Conservation (phyloP, 2,329 filamentous ascomycete species). For the Raffaelea ambrosiae region DNA sequence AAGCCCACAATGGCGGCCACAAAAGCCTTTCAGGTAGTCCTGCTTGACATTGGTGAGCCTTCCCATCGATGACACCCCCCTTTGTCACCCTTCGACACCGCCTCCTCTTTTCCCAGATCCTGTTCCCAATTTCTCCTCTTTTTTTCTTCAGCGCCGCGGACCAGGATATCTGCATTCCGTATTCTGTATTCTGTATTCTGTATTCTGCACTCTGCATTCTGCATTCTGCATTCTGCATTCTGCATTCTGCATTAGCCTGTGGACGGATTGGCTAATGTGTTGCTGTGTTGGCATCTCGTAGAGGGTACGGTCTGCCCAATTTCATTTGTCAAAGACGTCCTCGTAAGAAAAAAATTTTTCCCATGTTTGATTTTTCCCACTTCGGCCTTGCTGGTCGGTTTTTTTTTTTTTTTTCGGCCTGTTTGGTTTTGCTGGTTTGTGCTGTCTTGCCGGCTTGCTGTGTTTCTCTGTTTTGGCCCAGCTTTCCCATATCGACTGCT, state of each 20-base stretch:
- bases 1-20: conserved; percentile 10
- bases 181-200: conserved; percentile 8
- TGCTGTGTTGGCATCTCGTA: conserved; percentile 23
- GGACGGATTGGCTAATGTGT: conserved; percentile 30
- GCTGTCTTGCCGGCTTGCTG: too few species aligned
- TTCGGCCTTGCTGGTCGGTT: neutral
- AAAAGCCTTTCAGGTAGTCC: conserved; percentile 34
- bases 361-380: conserved; percentile 11
- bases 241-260: conserved; percentile 22
- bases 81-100: neutral
- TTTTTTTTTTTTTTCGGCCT: neutral
- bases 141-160: neutral
- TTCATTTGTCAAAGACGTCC: conserved; percentile 73
- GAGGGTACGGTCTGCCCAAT: conserved; percentile 79
- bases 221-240: neutral
- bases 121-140: neutral
- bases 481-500: too few species aligned
- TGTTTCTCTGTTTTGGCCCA: too few species aligned
- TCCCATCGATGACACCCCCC: neutral
- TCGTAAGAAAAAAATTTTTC: conserved; percentile 56
- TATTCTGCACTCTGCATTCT: conserved; percentile 13
- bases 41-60: conserved; percentile 50
- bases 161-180: neutral
- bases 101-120: too few species aligned
- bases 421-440: too few species aligned